Percentiles rank a stretch among this genome's conserved stretches.
Conservation (phyloP, 1,139 yeast species). For the Lizanozyma gosingica region DNA sequence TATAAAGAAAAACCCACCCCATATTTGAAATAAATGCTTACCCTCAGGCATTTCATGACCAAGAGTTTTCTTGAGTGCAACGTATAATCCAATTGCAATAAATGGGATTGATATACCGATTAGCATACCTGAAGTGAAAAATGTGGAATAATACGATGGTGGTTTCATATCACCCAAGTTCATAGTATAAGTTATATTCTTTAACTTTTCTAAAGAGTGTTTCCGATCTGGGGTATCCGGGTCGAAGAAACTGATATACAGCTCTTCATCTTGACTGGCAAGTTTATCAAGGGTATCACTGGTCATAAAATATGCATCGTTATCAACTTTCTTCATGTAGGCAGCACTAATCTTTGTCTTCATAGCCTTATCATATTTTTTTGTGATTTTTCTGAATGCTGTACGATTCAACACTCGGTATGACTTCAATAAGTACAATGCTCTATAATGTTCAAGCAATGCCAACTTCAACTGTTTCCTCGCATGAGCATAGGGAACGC, state of each 20-base stretch:
- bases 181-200: slow-evolving; percentile 39
- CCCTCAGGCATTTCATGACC: slow-evolving; percentile 40
- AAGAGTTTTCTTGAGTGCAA: slow-evolving; percentile 37
- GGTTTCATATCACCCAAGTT: slow-evolving; percentile 21
- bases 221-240: slow-evolving; percentile 56
- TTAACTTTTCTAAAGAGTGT: slow-evolving; percentile 63
- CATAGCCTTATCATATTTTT: slow-evolving; percentile 78
- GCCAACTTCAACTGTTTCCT: slow-evolving; percentile 71
- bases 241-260: slow-evolving; percentile 62
- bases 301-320: slow-evolving; percentile 46
- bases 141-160: slow-evolving; percentile 28
- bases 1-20: slow-evolving; percentile 83
- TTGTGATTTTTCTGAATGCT: slow-evolving; percentile 80
- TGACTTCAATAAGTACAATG: slow-evolving; percentile 68
- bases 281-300: slow-evolving; percentile 62
- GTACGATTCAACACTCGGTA: slow-evolving; percentile 74
- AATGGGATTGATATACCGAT: slow-evolving; percentile 69
- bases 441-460: slow-evolving; percentile 68
- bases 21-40: slow-evolving; percentile 61
- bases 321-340: slow-evolving; percentile 55
- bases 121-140: slow-evolving; percentile 54
- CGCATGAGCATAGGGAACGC: slow-evolving; percentile 65
- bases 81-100: slow-evolving; percentile 40
- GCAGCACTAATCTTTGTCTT: slow-evolving; percentile 35
- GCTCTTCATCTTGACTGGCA: slow-evolving; percentile 53